Conservation (phyloP, 2,329 filamentous ascomycete genomes). For the Penicillium freii region DNA sequence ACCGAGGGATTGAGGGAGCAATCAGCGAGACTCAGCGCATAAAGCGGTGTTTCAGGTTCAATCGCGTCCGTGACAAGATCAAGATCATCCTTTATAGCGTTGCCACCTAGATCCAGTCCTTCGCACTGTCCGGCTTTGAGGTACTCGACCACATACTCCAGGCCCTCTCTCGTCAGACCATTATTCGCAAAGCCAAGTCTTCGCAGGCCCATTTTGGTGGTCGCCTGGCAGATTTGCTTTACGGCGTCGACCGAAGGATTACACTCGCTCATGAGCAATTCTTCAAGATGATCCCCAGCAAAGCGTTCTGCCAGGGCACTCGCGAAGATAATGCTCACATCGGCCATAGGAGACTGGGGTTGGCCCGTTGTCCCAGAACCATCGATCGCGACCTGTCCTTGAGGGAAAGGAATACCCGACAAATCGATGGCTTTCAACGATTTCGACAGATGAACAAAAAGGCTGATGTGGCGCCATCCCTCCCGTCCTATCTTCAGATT, state of each 20-base stretch:
- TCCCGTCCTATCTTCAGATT: slow-evolving; percentile 79
- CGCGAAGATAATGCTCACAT: slow-evolving; percentile 66
- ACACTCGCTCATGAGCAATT: slow-evolving; percentile 80
- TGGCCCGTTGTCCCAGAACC: slow-evolving; percentile 17
- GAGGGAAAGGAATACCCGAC: slow-evolving; percentile 77
- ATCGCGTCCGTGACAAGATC: slow-evolving; percentile 39
- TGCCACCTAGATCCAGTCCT: slow-evolving; percentile 84
- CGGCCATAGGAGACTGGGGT: slow-evolving; percentile 29
- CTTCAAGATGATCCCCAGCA: slow-evolving; percentile 72
- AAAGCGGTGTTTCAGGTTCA: slow-evolving; percentile 57
- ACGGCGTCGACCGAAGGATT: slow-evolving; percentile 69
- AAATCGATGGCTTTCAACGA: slow-evolving; percentile 84
- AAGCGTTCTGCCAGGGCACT: slow-evolving; percentile 75
- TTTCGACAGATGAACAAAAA: slow-evolving; percentile 87
- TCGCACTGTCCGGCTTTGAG: slow-evolving; percentile 75
- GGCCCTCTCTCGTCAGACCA: slow-evolving; percentile 67
- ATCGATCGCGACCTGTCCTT: slow-evolving; percentile 31
- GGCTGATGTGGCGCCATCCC: slow-evolving; percentile 85
- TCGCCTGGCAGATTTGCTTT: slow-evolving; percentile 73
- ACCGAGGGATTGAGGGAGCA: slow-evolving; percentile 75
- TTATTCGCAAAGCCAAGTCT: slow-evolving; percentile 83
- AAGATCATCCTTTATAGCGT: slow-evolving; percentile 63
- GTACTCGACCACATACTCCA: slow-evolving; percentile 74
- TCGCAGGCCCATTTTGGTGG: slow-evolving; percentile 73
- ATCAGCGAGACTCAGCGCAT: slow-evolving; percentile 80